Evolutionary conservation across 768 basidiomycete genomes (phyloP), one percentile per base, ranked within the genome.

Genomic region (Hirschioporus abietinus): DNA sequence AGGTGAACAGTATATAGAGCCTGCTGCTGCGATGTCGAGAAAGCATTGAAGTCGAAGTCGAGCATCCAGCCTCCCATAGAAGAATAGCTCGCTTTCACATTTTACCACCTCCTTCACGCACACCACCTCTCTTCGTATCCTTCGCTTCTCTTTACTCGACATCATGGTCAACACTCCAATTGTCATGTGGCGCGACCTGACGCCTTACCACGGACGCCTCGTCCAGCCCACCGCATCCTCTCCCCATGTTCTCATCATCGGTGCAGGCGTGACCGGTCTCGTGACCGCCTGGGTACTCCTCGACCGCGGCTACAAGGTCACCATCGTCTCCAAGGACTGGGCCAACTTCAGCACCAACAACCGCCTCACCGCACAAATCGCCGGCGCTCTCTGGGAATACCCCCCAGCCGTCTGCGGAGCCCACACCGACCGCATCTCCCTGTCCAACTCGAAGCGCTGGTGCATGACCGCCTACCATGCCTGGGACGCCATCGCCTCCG

Each of bases 391-490:
- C 24, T 79, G 78, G 78, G 78, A 79, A 66, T 78, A 73, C 68
- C 78, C 78, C 0, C 78, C 78, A 20, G 78, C 78, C 2, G 78
- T 79, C 23, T 79, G 78, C 67, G 78, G 78, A 60, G 71, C 75
- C 52, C 78, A 79, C 69, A 77, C 77, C 5, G 77, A 78, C 70
- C 66, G 70, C n/a, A 73, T 74, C 63, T 79, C 77, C 8, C 71
- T 79, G 10, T 68, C 66, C 17, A 73, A 76, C 60, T 77, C 78
- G 12, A 77, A 78, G 59, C 30, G 70, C 23, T 79, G 78, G 78
- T 76, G 74, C 68, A 74, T 78, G 76, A 74, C 73, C 15, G 73
- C 76, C 12, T 79, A 79, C 70, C 76, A 75, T 62, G 70, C 73
- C 30, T 75, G 76, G 64, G 74, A 76, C 66, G 61, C 68, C 27